These are phyloP conservation scores for Mycena alexandri DNA, from an alignment of 768 basidiomycete genomes.

Conservation along the genomic window DNA sequence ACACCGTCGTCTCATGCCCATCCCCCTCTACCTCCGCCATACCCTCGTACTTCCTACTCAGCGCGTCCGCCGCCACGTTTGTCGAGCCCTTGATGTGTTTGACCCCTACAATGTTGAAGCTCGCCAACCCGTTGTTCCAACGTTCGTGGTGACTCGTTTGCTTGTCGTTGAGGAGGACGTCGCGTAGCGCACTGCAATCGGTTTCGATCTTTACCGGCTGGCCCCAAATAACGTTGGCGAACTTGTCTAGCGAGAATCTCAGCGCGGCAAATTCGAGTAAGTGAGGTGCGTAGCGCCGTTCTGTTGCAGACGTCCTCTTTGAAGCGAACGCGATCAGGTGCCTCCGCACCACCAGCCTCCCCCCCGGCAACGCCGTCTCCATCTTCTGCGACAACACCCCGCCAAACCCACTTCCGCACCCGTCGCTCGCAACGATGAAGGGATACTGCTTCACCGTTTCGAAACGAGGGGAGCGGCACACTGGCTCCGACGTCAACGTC, in stretches of 20 bases:
- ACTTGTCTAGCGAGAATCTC: constrained; percentile 33
- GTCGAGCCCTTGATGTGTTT: constrained; percentile 38
- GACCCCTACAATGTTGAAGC: constrained; percentile 36
- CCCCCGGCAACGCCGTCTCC: constrained; percentile 32
- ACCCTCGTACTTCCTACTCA: constrained; percentile 37
- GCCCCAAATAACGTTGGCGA: constrained; percentile 41
- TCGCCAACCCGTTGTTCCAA: constrained; percentile 45
- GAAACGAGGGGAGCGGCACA: constrained; percentile 37
- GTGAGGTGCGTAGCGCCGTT: constrained; percentile 48
- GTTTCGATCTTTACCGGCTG: constrained; percentile 38
- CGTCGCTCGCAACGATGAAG: constrained; percentile 46
- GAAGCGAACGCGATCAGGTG: constrained; percentile 51
- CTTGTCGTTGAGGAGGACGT: constrained; percentile 40
- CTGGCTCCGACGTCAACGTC: constrained; percentile 39
- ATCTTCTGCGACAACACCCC: constrained; percentile 43
- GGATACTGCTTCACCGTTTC: constrained; percentile 43
- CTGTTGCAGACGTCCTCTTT: constrained; percentile 47
- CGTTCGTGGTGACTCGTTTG: constrained; percentile 38
- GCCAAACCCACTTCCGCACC: constrained; percentile 43
- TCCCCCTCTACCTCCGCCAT: constrained; percentile 11
- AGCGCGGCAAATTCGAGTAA: constrained; percentile 48
- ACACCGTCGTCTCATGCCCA: constrained; percentile 38
- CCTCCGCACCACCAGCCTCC: constrained; percentile 10
- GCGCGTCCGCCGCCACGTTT: constrained; percentile 39
- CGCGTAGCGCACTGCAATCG: constrained; percentile 38